A percentile compares a stretch with the other conserved stretches of the same genome.
Conservation (phyloP, 2,329 filamentous ascomycete species). For the Fusarium citri region DNA sequence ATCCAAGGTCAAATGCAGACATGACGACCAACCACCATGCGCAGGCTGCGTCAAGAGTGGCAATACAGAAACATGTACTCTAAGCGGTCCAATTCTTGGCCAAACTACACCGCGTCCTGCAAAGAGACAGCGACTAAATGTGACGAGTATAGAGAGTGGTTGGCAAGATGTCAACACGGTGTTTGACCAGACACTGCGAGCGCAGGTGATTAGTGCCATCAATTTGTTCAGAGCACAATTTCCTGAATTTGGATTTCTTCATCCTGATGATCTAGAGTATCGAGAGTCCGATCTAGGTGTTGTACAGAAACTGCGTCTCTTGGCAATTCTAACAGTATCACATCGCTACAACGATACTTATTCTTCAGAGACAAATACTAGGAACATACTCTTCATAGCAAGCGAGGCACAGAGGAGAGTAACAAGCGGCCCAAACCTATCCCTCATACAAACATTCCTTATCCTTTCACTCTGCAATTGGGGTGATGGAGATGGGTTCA, state of each 20-base stretch:
- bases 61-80: conserved; percentile 18
- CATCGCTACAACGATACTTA: conserved; percentile 19
- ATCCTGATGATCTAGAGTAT: conserved; percentile 43
- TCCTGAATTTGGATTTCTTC: conserved; percentile 41
- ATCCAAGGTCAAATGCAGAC: conserved; percentile 45
- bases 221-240: conserved; percentile 40
- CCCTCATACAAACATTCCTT: conserved; percentile 38
- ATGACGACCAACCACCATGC: conserved; percentile 41
- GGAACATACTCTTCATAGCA: conserved; percentile 6
- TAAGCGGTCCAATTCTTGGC: conserved; percentile 31
- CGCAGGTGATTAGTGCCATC: conserved; percentile 19
- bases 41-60: conserved; percentile 40
- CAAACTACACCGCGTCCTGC: conserved; percentile 6
- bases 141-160: not conserved
- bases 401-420: conserved; percentile 32
- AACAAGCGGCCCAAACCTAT: conserved; percentile 22
- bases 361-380: not conserved
- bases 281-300: conserved; percentile 6
- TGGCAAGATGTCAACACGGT: conserved; percentile 17
- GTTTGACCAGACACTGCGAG: conserved; percentile 13
- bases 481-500: conserved; percentile 45
- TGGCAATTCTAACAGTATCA: conserved; percentile 32
- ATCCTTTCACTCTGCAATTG: conserved; percentile 41
- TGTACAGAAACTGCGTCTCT: conserved; percentile 29
- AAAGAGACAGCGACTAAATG: conserved; percentile 23